These are phyloP conservation scores for Boletellus sp. DNA, from an alignment of 768 basidiomycete genomes.

Conservation along the genomic window DNA sequence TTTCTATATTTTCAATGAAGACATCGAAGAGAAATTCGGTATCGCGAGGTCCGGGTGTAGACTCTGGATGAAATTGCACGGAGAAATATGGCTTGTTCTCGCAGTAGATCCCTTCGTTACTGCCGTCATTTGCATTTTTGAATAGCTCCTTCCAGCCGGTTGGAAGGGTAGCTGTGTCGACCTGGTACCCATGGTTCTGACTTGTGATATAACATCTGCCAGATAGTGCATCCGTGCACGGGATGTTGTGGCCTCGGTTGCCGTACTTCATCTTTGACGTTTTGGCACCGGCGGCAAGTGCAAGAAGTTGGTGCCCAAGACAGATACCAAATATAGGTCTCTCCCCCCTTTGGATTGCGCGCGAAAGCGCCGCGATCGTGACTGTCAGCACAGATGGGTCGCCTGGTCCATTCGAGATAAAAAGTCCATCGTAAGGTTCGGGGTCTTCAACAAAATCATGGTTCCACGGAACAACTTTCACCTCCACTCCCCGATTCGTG, in stretches of 20 bases:
- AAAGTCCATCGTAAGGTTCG: constrained; percentile 89
- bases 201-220: constrained; percentile 99
- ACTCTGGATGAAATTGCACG: constrained; percentile 99
- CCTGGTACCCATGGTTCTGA: constrained; percentile 98
- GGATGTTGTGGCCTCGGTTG: constrained; percentile 98
- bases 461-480: constrained; percentile 98
- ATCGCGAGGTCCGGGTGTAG: constrained; percentile 93
- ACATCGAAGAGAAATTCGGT: constrained; percentile 99
- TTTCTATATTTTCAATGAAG: constrained; percentile 84
- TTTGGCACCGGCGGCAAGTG: constrained; percentile 87
- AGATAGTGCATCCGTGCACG: constrained; percentile 89
- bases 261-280: constrained; percentile 99
- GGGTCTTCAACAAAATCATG: constrained; percentile 80
- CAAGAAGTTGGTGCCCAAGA: constrained; percentile 95
- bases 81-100: constrained; percentile 94
- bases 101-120: constrained; percentile 97
- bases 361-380: constrained; percentile 66
- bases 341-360: constrained; percentile 67
- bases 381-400: constrained; percentile 81
- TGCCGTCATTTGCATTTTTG: constrained; percentile 93
- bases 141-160: constrained; percentile 91
- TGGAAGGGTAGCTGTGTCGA: constrained; percentile 76
- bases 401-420: constrained; percentile 97
- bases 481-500: constrained; percentile 82
- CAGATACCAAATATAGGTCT: constrained; percentile 97